Evolutionary conservation across 225 moss, liverwort and hornwort species (phyloP).

Genomic region (Antitrichia curtipendula): DNA sequence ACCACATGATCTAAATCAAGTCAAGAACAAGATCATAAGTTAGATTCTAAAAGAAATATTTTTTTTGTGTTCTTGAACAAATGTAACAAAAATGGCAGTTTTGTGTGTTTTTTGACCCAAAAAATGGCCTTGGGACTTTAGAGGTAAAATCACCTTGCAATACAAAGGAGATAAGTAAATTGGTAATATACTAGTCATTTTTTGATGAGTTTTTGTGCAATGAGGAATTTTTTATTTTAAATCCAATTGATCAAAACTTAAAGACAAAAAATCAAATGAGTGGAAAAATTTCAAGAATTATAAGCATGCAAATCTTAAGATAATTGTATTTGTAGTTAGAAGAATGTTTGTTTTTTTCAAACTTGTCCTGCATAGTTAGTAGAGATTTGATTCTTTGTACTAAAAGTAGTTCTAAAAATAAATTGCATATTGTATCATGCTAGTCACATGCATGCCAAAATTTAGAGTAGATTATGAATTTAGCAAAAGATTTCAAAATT

Average conservation of each 20-base stretch:
- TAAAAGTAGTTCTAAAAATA: rapidly evolving
- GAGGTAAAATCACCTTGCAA: too few species aligned
- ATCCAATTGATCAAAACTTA: rapidly evolving
- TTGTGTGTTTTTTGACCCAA: too few species aligned
- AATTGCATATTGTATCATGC: background rate
- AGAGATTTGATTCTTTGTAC: background rate
- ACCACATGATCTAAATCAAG: too few species aligned
- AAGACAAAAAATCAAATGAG: background rate
- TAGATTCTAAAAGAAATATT: too few species aligned
- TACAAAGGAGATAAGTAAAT: background rate
- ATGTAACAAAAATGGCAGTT: too few species aligned
- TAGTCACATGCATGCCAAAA: background rate
- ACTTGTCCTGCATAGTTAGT: rapidly evolving
- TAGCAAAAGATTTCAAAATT: too few species aligned
- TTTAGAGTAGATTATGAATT: background rate
- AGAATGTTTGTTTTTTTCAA: rapidly evolving
- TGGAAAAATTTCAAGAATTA: background rate
- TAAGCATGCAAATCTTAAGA: background rate
- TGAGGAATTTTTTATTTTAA: background rate
- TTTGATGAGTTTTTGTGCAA: background rate
- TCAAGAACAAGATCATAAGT: too few species aligned
- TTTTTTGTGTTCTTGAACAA: too few species aligned
- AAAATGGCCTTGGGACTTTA: too few species aligned
- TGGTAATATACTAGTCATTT: too few species aligned
- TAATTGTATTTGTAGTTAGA: background rate